These are phyloP conservation scores for Paracamarosporium sp. DNA, from an alignment of 2,329 filamentous ascomycete genomes.

Conservation along the genomic window DNA sequence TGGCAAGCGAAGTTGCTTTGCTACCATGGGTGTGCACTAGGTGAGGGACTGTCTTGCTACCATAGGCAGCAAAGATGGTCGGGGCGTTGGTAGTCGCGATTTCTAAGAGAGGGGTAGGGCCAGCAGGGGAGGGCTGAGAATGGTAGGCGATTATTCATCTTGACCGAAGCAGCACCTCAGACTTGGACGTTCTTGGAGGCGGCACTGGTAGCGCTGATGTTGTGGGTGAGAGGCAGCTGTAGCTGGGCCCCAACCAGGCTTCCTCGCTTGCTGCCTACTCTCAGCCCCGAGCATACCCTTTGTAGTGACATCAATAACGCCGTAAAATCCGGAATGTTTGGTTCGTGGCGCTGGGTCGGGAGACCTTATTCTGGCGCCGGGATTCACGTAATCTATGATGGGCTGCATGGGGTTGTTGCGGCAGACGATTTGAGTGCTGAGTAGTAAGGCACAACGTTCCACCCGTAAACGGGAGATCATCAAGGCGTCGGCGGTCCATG, in stretches of 20 bases:
- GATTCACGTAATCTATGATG: background rate
- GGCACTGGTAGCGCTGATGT: conserved; percentile 1
- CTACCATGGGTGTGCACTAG: background rate
- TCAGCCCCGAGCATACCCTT: background rate
- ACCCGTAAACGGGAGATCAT: background rate
- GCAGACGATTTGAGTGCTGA: background rate
- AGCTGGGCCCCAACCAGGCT: background rate
- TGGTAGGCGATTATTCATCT: background rate
- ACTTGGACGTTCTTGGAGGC: background rate
- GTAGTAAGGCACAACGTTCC: background rate
- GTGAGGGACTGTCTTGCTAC: background rate
- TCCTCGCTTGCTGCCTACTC: background rate
- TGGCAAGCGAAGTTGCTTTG: background rate
- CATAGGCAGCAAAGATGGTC: background rate
- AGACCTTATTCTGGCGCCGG: background rate
- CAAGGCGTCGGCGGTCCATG: background rate
- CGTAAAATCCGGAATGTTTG: background rate
- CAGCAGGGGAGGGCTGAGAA: background rate
- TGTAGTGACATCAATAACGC: background rate
- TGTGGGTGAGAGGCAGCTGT: conserved; percentile 6
- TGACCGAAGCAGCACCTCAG: background rate
- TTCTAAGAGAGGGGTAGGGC: background rate
- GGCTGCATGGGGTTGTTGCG: background rate
- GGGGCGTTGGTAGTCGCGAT: background rate
- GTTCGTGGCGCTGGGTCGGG: too few relatives aligned